A percentile compares a stretch with the other conserved stretches of the same genome.
phyloP scores from a whole-genome alignment of 305 asterid genomes.

The Striga hermonthica region DNA sequence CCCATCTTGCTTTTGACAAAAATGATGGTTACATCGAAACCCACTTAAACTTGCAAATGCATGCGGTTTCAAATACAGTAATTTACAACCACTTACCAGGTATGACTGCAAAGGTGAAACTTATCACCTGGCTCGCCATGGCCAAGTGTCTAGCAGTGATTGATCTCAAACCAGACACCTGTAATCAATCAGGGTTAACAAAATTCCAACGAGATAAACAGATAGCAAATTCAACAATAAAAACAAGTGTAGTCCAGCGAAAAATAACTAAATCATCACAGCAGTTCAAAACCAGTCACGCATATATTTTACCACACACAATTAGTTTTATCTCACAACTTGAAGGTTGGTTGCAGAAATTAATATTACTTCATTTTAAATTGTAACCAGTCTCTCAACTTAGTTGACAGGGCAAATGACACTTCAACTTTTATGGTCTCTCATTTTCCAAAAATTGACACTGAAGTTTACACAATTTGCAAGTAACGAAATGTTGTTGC shows the following conservation, averaged over 20 bases:
- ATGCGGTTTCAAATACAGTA: slow-evolving; percentile 10
- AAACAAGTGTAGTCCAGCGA: slow-evolving; percentile 3
- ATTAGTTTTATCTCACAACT: slow-evolving; percentile 17
- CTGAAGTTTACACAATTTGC: slow-evolving; percentile 12
- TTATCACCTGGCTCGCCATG: slow-evolving; percentile 96
- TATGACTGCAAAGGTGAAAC: slow-evolving; percentile 75
- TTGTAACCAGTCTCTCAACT: slow-evolving; percentile 10
- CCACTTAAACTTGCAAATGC: slow-evolving; percentile 9
- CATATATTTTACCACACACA: slow-evolving; percentile 1
- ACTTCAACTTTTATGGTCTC: neutral
- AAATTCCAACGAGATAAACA: slow-evolving; percentile 24
- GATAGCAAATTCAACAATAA: slow-evolving; percentile 18
- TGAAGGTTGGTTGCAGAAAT: slow-evolving; percentile 19
- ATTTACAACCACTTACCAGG: slow-evolving; percentile 71
- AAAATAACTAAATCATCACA: neutral
- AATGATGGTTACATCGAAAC: slow-evolving; percentile 13
- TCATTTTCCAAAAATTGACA: slow-evolving; percentile 16
- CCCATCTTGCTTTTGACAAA: slow-evolving; percentile 14
- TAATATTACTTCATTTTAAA: slow-evolving; percentile 11
- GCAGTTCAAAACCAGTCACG: neutral
- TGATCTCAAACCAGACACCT: slow-evolving; percentile 99
- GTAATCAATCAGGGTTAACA: slow-evolving; percentile 36
- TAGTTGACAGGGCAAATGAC: slow-evolving; percentile 1
- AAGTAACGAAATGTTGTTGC: slow-evolving; percentile 14
- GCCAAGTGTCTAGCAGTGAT: slow-evolving; percentile 98